These are phyloP conservation scores for Aspergillaceae sp. DNA, from an alignment of 2,329 filamentous ascomycete genomes.

Conservation along the genomic window DNA sequence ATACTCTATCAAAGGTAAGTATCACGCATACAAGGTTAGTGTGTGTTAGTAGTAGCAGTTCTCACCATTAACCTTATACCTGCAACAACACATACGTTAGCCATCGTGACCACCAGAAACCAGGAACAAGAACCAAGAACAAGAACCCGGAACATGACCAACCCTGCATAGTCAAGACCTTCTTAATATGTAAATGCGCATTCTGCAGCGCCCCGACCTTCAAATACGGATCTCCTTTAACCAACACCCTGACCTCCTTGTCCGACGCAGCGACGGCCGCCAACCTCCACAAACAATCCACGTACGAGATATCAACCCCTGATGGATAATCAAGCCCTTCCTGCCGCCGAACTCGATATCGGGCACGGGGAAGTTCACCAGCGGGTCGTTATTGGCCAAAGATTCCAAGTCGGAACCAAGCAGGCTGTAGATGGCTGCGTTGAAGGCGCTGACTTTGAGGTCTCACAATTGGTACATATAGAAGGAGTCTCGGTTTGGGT, in stretches of 20 bases:
- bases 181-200: slow-evolving; percentile 17
- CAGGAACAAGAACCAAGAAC: neutral
- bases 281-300: slow-evolving; percentile 16
- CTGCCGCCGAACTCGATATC: slow-evolving; percentile 10
- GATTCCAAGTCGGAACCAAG: neutral
- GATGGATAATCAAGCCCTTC: slow-evolving; percentile 12
- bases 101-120: too few relatives aligned
- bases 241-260: slow-evolving; percentile 10
- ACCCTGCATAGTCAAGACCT: slow-evolving; percentile 15
- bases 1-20: slow-evolving; percentile 9
- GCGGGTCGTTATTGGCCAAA: slow-evolving; percentile 5
- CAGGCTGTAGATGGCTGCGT: slow-evolving; percentile 10
- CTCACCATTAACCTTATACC: slow-evolving; percentile 16
- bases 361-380: slow-evolving; percentile 11
- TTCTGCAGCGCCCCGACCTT: slow-evolving; percentile 14
- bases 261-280: slow-evolving; percentile 11
- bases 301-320: slow-evolving; percentile 17
- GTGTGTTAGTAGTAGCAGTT: too few relatives aligned
- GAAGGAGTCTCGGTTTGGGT: slow-evolving; percentile 15
- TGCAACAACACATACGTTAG: slow-evolving; percentile 1
- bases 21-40: neutral
- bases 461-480: slow-evolving; percentile 15
- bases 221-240: slow-evolving; percentile 13
- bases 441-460: slow-evolving; percentile 11
- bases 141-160: neutral